Base-by-base conservation (phyloP, 2,329 filamentous ascomycete genomes). In the Botrytis porri region DNA sequence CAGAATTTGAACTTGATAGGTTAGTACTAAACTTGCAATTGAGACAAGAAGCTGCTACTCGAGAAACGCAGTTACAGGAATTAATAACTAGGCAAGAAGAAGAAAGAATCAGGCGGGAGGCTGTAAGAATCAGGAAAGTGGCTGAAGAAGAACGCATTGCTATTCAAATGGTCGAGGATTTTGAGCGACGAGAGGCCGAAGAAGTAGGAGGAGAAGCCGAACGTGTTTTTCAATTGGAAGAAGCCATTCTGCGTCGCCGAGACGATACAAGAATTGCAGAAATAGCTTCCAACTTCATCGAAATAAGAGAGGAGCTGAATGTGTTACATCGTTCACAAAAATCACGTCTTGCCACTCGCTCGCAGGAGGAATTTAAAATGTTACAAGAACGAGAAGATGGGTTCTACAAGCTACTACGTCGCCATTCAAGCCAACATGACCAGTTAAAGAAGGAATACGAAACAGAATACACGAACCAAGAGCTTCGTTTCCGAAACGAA, bases 81-180 rank as follows among this genome's bases (percentile, higher is more conserved):
- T 51, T 18, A 64, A 57, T 7, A 62, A 62, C 32, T 73, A 82
- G 82, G n/a, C 73, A 75, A 5, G 67, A 65, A 57, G 69, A 29
- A 62, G 25, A 69, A 65, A 63, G n/a, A 76, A 75, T 72, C 12
- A 48, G 20, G 12, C 7, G 18, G 20, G 29, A 25, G 29, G 60
- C 84, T 10, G 45, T 25, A 48, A 25, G 22, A 25, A 25, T 72
- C 5, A 37, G 64, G 25, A 18, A 22, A n/a, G 32, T 8, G 22
- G 61, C 84, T 75, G 39, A 83, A 84, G 75, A 80, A 77, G 45
- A 84, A 82, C 78, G 80, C 3, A 81, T 83, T 35, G 83, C 84
- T 8, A 76, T 88, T 1, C 79, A 83, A 4, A 80, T 83, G 59
- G 84, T 89, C 6, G 86, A 83, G 62, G 85, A 85, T 66, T 84